phyloP scores from a whole-genome alignment of 1,284 basidiomycete species.

The Taiwanofungus camphoratus region DNA sequence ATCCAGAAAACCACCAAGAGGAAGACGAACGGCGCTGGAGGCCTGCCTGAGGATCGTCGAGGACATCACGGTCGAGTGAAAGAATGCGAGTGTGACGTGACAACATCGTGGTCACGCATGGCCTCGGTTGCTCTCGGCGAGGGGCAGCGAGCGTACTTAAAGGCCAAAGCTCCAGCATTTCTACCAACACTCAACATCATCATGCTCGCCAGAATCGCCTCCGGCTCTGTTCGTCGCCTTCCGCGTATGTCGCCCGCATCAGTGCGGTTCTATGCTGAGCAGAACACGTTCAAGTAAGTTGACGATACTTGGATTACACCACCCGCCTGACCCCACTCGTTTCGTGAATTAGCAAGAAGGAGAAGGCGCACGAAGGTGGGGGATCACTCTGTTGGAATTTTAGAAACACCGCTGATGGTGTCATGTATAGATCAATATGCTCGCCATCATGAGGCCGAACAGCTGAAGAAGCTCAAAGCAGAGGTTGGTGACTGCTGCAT shows the following conservation, averaged over 20 bases:
- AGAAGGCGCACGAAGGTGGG: constrained; percentile 67
- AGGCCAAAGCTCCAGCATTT: constrained; percentile 1
- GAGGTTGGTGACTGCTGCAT: constrained; percentile 43
- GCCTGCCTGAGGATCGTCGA: constrained; percentile 53
- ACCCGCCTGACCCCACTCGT: too few species aligned
- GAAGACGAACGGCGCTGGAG: constrained; percentile 38
- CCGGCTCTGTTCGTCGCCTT: constrained; percentile 35
- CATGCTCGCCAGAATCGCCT: constrained; percentile 45
- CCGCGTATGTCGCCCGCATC: constrained; percentile 31
- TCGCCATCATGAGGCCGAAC: constrained; percentile 47
- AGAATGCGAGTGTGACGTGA: constrained; percentile 29
- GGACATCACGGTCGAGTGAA: constrained; percentile 56
- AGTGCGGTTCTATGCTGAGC: constrained; percentile 30
- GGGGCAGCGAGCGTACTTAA: constrained; percentile 7
- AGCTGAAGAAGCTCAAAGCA: constrained; percentile 50
- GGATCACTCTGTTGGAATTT: too few species aligned
- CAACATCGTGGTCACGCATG: constrained; percentile 15
- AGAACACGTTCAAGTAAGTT: constrained; percentile 41
- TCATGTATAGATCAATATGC: constrained; percentile 48
- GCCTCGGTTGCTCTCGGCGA: constrained; percentile 26
- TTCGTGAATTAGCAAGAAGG: constrained; percentile 57
- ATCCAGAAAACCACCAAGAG: not conserved
- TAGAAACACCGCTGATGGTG: too few species aligned
- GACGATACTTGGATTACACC: too few species aligned
- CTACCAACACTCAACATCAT: constrained; percentile 13